Evolutionary conservation across 176 grass and related monocot genomes (phyloP), one percentile per base, ranked within the genome.

Genomic region (Carex cristatella): DNA sequence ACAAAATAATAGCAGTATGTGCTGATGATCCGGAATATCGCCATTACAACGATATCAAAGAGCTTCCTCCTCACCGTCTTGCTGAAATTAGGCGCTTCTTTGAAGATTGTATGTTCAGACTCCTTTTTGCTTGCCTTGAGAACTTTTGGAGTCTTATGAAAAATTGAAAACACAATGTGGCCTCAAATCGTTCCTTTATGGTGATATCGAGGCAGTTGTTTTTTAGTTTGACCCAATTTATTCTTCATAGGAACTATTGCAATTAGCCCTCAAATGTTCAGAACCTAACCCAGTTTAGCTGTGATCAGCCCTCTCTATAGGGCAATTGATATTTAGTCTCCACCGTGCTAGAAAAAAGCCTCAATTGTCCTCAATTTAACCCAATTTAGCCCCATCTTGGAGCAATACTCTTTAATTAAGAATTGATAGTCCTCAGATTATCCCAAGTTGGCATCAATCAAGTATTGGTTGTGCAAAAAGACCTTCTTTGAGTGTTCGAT

Each of bases 1-100:
- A 89, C 65, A 89, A 86, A 72, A 89, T 89, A 61, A 89, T 83
- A 86, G 88, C 88, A 14, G 77, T 89, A 61, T 88, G 87, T 64
- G 87, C 83, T 62, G 87, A 88, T 16, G 87, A 88, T 88, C 87
- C 87, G 4, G 88, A 86, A 44, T 89, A 68, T 27, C 84, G 83
- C 73, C 88, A 89, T 80, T 89, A 89, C 84, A 86, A 81, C 19
- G 78, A 89, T 73, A 75, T 89, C 44, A 89, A 66, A 31, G 83
- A 89, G 56, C 67, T 89, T 42, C 33, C 87, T 30, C 84, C 87
- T 81, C 87, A 89, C 71, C 82, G 87, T 64, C 75, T 89, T 16
- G 87, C 87, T 81, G 87, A 89, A 71, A 89, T 89, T 28, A 49
- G 83, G 14, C 87, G 83, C 38, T 89, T 89, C 64, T 89, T 89